Percentiles rank a stretch among this genome's conserved stretches.
Evolutionary conservation across 192 early-diverging fungal species (phyloP).

Genomic region (Cladochytrium replicatum): DNA sequence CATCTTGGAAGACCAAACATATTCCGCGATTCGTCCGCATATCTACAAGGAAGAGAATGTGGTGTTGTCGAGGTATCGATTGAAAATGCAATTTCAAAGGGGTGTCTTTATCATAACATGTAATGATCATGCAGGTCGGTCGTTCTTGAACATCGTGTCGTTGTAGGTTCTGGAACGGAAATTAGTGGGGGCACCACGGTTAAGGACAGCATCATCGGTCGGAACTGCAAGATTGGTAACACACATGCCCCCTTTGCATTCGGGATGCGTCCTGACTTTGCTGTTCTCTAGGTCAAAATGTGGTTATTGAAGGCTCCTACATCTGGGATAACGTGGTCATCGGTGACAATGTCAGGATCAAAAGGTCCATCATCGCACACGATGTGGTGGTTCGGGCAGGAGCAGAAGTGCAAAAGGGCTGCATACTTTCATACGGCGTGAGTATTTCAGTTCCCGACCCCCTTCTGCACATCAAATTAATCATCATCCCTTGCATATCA

Average conservation of each 20-base stretch:
- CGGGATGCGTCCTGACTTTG: background rate
- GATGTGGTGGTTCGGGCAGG: conserved; percentile 55
- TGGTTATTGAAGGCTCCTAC: conserved; percentile 70
- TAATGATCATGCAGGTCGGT: conserved; percentile 31
- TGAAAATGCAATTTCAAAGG: background rate
- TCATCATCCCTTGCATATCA: background rate
- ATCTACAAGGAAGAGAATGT: conserved; percentile 78
- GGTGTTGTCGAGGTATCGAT: conserved; percentile 52
- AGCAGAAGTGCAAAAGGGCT: conserved; percentile 61
- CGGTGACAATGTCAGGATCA: conserved; percentile 55
- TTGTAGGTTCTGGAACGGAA: conserved; percentile 64
- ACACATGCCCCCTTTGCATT: background rate
- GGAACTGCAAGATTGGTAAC: conserved; percentile 59
- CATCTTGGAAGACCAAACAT: conserved; percentile 52
- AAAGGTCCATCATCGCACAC: conserved; percentile 65
- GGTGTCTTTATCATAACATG: background rate
- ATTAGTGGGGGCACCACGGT: conserved; percentile 67
- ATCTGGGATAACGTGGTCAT: conserved; percentile 73
- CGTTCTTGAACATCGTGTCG: conserved; percentile 63
- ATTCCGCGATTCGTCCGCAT: conserved; percentile 64
- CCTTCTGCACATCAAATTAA: no score
- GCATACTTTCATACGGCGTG: conserved; percentile 56
- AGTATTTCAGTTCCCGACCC: conserved; percentile 16
- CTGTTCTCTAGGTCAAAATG: conserved; percentile 45
- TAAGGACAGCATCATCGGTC: conserved; percentile 73